Base-by-base conservation (phyloP, 768 basidiomycete genomes). In the Punctularia strigosozonata region DNA sequence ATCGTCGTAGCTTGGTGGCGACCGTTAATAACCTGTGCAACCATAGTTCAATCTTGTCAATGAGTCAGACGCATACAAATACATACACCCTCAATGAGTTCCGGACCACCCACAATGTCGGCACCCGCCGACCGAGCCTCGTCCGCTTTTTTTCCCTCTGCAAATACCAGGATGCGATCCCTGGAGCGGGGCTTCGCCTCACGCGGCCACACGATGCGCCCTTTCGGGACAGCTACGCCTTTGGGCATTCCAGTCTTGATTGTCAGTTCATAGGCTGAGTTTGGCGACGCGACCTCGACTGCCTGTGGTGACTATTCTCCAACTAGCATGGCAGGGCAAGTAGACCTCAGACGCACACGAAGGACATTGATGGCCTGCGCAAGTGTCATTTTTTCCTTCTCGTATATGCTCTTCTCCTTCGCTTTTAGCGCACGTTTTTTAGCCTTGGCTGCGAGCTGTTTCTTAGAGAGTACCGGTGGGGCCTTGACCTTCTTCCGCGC, bases 141-240 rank as follows among this genome's bases (percentile, higher is more conserved):
- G 15, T 87, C 84, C 14, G 82, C 87, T 37, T 73, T 68, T 40
- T 76, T 66, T 4, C 88, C 88, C 48, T 90, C 86, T 3, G 91
- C 91, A 50, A 98, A 97, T 22, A 94, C 90, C n/a, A 95, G 69
- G 39, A 98, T 79, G 40, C 72, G 77, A 43, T 86, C 83, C 49
- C 79, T 73, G 24, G 66, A 52, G 49, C 73, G 77, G 20, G 73
- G 57, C 51, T 86, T 87, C 26, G 82, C 73, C 50, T 92, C 87
- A 35, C 77, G 66, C 1, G 91, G 89, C 35, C 97, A 71, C 47
- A 73, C 80, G 37, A 91, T 77, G 45, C 90, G 83, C 3, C 95
- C 95, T 54, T 88, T 86, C 6, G 94, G 85, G 14, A 94, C 78
- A 20, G 85, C 72, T 31, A 80, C 66, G 48, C 87, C 85, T 53